Percentiles rank a stretch among this genome's conserved stretches.
These are phyloP conservation scores for Phialocephala subalpina DNA, from an alignment of 2,329 filamentous ascomycete species.

Conservation along the genomic window DNA sequence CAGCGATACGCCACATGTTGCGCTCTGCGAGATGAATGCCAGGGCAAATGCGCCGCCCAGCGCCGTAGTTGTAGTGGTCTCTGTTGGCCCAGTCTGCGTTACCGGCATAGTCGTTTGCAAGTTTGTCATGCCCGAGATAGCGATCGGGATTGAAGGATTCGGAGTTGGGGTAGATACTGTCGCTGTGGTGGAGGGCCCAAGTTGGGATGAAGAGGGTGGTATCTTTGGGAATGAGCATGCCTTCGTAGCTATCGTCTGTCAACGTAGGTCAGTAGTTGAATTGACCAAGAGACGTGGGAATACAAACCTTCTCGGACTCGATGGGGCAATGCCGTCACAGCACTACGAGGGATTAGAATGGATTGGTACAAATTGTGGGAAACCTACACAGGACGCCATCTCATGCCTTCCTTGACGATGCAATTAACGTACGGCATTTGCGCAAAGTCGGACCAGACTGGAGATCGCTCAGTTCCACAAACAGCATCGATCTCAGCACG, in stretches of 20 bases:
- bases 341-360: no score
- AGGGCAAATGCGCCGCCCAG: slow-evolving; percentile 59
- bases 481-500: slow-evolving; percentile 50
- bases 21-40: slow-evolving; percentile 53
- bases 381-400: no score
- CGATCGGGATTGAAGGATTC: slow-evolving; percentile 68
- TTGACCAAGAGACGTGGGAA: no score
- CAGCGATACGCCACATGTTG: background rate
- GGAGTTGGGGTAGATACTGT: slow-evolving; percentile 65
- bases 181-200: slow-evolving; percentile 65
- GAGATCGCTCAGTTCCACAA: slow-evolving; percentile 46
- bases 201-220: slow-evolving; percentile 51
- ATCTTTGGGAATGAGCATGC: slow-evolving; percentile 52
- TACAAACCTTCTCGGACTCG: no score
- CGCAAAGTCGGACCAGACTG: slow-evolving; percentile 43
- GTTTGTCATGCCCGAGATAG: slow-evolving; percentile 32
- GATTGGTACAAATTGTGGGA: no score
- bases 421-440: no score
- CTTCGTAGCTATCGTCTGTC: slow-evolving; percentile 50
- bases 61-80: slow-evolving; percentile 46
- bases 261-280: no score
- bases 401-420: no score
- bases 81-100: slow-evolving; percentile 23
- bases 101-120: slow-evolving; percentile 7
- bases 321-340: no score